Evolutionary conservation across 257 asterid genomes (phyloP).

Genomic region (Sherardia arvensis): DNA sequence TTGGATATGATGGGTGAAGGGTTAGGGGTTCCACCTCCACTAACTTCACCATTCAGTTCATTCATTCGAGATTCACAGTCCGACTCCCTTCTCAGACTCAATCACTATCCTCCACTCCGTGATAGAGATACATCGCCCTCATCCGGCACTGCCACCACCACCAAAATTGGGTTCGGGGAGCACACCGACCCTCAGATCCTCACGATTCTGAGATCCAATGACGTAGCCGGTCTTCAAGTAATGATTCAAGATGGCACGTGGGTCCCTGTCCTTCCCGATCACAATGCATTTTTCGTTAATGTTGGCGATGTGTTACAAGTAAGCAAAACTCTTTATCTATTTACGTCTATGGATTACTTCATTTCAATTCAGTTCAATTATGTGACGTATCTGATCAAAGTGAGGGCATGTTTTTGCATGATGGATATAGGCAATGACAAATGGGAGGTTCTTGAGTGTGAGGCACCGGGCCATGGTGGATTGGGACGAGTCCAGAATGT

Average conservation of each 20-base stretch:
- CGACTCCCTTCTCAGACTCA: slow-evolving; percentile 62
- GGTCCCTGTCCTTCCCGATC: slow-evolving; percentile 49
- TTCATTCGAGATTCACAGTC: slow-evolving; percentile 31
- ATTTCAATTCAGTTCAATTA: background rate
- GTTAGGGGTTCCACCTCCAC: slow-evolving; percentile 26
- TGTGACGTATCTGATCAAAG: too few relatives aligned
- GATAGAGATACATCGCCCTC: slow-evolving; percentile 18
- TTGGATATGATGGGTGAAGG: slow-evolving; percentile 55
- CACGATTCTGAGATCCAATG: slow-evolving; percentile 58
- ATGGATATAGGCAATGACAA: slow-evolving; percentile 42
- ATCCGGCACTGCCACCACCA: background rate
- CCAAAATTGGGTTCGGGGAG: slow-evolving; percentile 61
- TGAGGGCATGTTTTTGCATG: background rate
- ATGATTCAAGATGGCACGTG: slow-evolving; percentile 47
- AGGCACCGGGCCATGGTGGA: slow-evolving; percentile 52
- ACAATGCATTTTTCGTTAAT: slow-evolving; percentile 39
- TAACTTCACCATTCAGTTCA: slow-evolving; percentile 22
- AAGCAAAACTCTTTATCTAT: background rate
- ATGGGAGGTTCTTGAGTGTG: slow-evolving; percentile 58
- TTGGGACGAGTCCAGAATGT: slow-evolving; percentile 32
- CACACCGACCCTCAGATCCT: slow-evolving; percentile 92
- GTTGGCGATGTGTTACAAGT: slow-evolving; percentile 87
- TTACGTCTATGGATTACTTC: too few relatives aligned
- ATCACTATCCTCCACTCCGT: slow-evolving; percentile 45
- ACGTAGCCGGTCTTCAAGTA: slow-evolving; percentile 49